phyloP scores from a whole-genome alignment of 164 flowering plant species.

The Santalum album region DNA sequence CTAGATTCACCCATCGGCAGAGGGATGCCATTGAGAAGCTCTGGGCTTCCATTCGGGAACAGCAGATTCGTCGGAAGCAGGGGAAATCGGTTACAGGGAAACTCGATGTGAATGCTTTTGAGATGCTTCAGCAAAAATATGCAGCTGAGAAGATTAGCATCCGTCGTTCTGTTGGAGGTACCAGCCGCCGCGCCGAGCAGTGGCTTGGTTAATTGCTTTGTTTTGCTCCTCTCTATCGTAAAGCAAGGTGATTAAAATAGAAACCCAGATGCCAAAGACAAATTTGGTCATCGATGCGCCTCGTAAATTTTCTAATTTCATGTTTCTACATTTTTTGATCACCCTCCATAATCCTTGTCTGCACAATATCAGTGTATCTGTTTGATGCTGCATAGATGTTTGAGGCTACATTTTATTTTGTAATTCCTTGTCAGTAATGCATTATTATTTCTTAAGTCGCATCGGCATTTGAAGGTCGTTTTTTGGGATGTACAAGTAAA shows the following conservation, averaged over 20 bases:
- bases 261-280: too few relatives aligned
- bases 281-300: too few relatives aligned
- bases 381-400: slow-evolving; percentile 47
- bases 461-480: too few relatives aligned
- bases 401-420: slow-evolving; percentile 41
- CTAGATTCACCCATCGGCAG: slow-evolving; percentile 68
- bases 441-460: too few relatives aligned
- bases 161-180: slow-evolving; percentile 72
- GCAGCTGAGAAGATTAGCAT: slow-evolving; percentile 86
- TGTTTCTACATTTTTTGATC: slow-evolving; percentile 13
- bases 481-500: too few relatives aligned
- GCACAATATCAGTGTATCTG: slow-evolving; percentile 47
- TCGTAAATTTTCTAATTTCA: slow-evolving; percentile 42
- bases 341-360: slow-evolving; percentile 33
- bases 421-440: too few relatives aligned
- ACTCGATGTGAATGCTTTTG: slow-evolving; percentile 89
- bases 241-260: slow-evolving; percentile 23
- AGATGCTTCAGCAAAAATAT: slow-evolving; percentile 78
- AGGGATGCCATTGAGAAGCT: slow-evolving; percentile 80
- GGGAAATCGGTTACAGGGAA: slow-evolving; percentile 91
- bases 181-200: slow-evolving; percentile 56
- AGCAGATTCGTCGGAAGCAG: slow-evolving; percentile 69
- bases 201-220: slow-evolving; percentile 40
- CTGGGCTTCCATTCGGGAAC: slow-evolving; percentile 82
- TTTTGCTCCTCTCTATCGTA: slow-evolving; percentile 23